Conservation (phyloP, 495 filamentous ascomycete genomes). For the Penicillium lagena region DNA sequence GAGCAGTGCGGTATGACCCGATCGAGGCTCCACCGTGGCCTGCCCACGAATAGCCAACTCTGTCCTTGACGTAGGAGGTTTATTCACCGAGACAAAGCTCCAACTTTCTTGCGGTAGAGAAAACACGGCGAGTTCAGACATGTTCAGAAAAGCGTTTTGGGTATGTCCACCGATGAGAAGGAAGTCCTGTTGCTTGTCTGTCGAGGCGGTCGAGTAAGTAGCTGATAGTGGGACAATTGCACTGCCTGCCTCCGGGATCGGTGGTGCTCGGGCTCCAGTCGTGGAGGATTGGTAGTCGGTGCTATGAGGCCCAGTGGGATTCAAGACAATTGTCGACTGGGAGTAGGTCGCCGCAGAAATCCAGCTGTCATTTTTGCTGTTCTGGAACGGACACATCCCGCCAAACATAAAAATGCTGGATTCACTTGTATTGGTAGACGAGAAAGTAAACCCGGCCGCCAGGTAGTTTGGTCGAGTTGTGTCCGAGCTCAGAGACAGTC, state of each 20-base stretch:
- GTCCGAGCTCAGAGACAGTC: slow-evolving; percentile 20
- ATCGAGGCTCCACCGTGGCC: slow-evolving; percentile 60
- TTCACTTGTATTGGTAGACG: slow-evolving; percentile 43
- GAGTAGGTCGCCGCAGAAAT: slow-evolving; percentile 67
- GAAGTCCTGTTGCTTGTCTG: slow-evolving; percentile 60
- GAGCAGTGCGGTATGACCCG: slow-evolving; percentile 78
- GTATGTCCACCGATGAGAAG: slow-evolving; percentile 87
- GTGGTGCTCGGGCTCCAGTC: slow-evolving; percentile 46
- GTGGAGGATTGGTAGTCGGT: slow-evolving; percentile 30
- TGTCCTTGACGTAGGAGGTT: slow-evolving; percentile 30
- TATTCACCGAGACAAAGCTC: slow-evolving; percentile 64
- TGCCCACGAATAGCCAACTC: slow-evolving; percentile 42
- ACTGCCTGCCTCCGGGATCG: slow-evolving; percentile 82
- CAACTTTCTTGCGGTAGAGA: slow-evolving; percentile 79
- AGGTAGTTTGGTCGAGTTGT: slow-evolving; percentile 56
- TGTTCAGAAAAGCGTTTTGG: slow-evolving; percentile 77
- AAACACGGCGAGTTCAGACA: slow-evolving; percentile 84
- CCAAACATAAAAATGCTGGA: slow-evolving; percentile 68
- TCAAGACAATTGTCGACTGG: slow-evolving; percentile 60
- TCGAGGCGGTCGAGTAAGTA: slow-evolving; percentile 50
- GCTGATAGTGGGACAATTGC: slow-evolving; percentile 65
- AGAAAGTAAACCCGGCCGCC: slow-evolving; percentile 61
- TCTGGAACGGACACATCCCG: slow-evolving; percentile 72
- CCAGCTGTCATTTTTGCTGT: slow-evolving; percentile 40
- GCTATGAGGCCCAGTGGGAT: slow-evolving; percentile 14